Percentiles rank a stretch among this genome's conserved stretches.
Evolutionary conservation across 345 rosid genomes (phyloP).

Genomic region (Nephelium lappaceum): DNA sequence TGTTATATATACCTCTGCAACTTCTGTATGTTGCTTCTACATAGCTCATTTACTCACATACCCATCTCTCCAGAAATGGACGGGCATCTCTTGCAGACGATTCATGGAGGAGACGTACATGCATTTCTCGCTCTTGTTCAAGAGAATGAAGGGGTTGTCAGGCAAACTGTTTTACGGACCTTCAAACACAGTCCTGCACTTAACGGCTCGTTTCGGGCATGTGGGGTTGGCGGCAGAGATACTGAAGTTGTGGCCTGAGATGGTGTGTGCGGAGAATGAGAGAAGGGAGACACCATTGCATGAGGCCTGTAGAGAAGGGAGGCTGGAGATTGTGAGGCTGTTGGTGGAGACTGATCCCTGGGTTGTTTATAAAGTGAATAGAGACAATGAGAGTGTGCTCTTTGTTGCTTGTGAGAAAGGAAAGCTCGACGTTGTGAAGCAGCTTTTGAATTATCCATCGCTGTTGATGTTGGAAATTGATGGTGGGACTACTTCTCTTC

Average conservation of each 20-base stretch:
- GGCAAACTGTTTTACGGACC: slow-evolving; percentile 23
- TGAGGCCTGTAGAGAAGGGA: slow-evolving; percentile 49
- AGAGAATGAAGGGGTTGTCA: slow-evolving; percentile 17
- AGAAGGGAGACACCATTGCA: slow-evolving; percentile 50
- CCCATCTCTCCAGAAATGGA: slow-evolving; percentile 26
- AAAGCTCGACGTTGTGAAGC: slow-evolving; percentile 28
- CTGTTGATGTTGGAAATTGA: slow-evolving; percentile 40
- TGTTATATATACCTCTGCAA: neutral
- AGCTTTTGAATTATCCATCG: slow-evolving; percentile 23
- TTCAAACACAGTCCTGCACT: slow-evolving; percentile 43
- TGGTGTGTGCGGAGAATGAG: slow-evolving; percentile 34
- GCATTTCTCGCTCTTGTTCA: slow-evolving; percentile 23
- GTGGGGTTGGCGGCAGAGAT: slow-evolving; percentile 42
- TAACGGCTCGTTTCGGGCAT: slow-evolving; percentile 47
- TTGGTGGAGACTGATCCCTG: slow-evolving; percentile 35
- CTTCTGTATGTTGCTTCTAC: neutral
- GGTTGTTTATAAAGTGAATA: slow-evolving; percentile 20
- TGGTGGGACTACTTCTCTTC: slow-evolving; percentile 37
- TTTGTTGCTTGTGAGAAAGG: slow-evolving; percentile 41
- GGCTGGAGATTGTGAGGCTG: slow-evolving; percentile 34
- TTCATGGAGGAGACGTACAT: slow-evolving; percentile 27
- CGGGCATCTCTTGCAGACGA: slow-evolving; percentile 25
- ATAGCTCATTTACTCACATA: neutral
- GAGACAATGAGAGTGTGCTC: slow-evolving; percentile 22
- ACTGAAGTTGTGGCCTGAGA: slow-evolving; percentile 44